Conservation (phyloP, 345 rosid genomes). For the Populus nigra region DNA sequence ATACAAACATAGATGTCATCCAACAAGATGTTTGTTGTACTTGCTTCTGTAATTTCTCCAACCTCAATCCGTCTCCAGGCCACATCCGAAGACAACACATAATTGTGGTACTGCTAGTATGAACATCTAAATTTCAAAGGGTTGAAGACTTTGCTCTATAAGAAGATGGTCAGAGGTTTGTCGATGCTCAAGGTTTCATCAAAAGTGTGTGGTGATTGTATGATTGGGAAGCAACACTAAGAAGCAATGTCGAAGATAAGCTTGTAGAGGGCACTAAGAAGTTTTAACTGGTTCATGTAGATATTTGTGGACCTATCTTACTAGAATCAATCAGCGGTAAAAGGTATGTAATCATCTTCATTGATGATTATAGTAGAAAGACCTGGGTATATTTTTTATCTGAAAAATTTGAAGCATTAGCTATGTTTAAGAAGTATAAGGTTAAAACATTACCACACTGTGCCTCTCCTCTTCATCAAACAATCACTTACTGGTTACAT, state of each 20-base stretch:
- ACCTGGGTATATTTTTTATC: neutral
- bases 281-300: neutral
- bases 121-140: neutral
- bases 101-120: neutral
- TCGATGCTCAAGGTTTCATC: neutral
- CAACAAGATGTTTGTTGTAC: neutral
- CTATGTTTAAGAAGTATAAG: neutral
- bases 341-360: neutral
- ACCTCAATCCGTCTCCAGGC: neutral
- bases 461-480: too few species aligned
- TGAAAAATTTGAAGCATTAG: neutral
- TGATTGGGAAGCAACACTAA: neutral
- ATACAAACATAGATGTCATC: constrained; percentile 1
- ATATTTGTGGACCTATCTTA: neutral
- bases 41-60: neutral
- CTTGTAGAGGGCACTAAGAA: neutral
- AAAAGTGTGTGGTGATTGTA: neutral
- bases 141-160: neutral
- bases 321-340: neutral
- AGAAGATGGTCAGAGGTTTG: constrained; percentile 3
- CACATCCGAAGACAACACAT: neutral
- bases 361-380: neutral
- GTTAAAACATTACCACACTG: too few species aligned
- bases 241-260: neutral
- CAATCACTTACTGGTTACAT: too few species aligned